Base-by-base conservation (phyloP, 768 basidiomycete genomes). In the Kwoniella botswanensis region DNA sequence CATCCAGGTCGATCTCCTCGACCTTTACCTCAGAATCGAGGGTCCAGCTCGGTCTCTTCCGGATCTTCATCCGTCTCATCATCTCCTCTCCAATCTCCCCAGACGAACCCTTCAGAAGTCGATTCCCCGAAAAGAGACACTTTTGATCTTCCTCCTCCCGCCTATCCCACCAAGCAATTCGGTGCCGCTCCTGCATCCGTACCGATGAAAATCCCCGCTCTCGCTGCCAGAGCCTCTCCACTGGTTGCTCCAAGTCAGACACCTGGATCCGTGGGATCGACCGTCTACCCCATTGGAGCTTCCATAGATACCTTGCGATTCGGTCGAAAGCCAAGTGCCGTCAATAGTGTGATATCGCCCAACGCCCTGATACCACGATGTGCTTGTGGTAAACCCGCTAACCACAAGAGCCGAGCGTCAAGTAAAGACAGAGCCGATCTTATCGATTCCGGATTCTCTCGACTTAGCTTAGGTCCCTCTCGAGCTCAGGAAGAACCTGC, bases 261-360 rank as follows among this genome's bases (percentile, higher is more conserved):
- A 15, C 74, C 72, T 10, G 68, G 61, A 10, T 71, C 71, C 42
- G 71, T 68, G 15, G 68, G 71, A 26, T 71, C 73, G 15, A 74
- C 73, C 65, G 61, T 76, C 15, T 74, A 74, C 68, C 77, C 68
- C 9, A 35, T 67, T 46, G 78, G 76, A 12, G 62, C 70, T 11
- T 76, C 73, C 21, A 75, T 79, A 46, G 82, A 83, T 58, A 83
- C 82, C 2, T 71, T 83, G 1, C 78, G 76, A n/a, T 83, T 80
- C 70, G 82, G 79, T 57, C 79, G 82, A 52, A 77, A 79, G 60
- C 80, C 82, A 1, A 72, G 73, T 44, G 73, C 73, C 13, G 77
- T 75, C 58, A 83, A 83, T 68, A 75, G 65, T 52, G 79, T 83
- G 12, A 80, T 76, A 17, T 81, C 79, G 26, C 82, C 82, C 5